These are phyloP conservation scores for Nannochloris sp. DNA, from an alignment of 139 green algal genomes.

Conservation along the genomic window DNA sequence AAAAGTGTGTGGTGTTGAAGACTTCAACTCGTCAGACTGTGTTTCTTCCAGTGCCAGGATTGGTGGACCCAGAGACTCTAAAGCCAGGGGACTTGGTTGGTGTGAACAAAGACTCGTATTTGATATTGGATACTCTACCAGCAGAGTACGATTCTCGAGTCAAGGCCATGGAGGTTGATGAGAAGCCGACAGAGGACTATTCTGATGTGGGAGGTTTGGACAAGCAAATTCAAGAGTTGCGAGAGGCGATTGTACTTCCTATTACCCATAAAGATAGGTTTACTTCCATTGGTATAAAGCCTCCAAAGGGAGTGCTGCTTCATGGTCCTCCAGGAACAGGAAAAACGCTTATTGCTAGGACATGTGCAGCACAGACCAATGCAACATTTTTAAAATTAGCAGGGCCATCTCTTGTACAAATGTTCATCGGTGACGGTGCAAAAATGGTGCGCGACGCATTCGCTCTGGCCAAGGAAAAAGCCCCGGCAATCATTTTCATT, in stretches of 20 bases:
- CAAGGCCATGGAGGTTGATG: constrained; percentile 82
- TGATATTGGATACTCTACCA: constrained; percentile 95
- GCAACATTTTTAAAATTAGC: constrained; percentile 98
- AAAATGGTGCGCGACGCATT: constrained; percentile 99
- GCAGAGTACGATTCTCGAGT: constrained; percentile 93
- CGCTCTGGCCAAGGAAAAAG: constrained; percentile 96
- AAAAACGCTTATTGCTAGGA: constrained; percentile 91
- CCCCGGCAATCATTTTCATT: constrained; percentile 98
- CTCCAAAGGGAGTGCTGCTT: constrained; percentile 88
- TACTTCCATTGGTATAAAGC: constrained; percentile 82
- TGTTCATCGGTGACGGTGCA: constrained; percentile 99
- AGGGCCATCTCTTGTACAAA: constrained; percentile 90
- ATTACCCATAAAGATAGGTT: constrained; percentile 97
- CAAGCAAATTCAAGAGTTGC: constrained; percentile 98
- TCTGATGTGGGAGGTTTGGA: constrained; percentile 89
- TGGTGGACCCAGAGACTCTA: constrained; percentile 83
- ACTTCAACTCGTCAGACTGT: constrained; percentile 95
- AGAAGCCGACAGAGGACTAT: constrained; percentile 99
- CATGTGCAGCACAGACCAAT: constrained; percentile 95
- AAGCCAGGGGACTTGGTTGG: constrained; percentile 92
- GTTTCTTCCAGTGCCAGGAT: constrained; percentile 93
- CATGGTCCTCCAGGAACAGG: constrained; percentile 88
- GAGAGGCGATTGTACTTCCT: constrained; percentile 95
- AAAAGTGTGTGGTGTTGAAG: constrained; percentile 93
- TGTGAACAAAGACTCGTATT: constrained; percentile 98